Evolutionary conservation across 148 eudicot species (phyloP).

Genomic region (Rhododendron mucronatum): DNA sequence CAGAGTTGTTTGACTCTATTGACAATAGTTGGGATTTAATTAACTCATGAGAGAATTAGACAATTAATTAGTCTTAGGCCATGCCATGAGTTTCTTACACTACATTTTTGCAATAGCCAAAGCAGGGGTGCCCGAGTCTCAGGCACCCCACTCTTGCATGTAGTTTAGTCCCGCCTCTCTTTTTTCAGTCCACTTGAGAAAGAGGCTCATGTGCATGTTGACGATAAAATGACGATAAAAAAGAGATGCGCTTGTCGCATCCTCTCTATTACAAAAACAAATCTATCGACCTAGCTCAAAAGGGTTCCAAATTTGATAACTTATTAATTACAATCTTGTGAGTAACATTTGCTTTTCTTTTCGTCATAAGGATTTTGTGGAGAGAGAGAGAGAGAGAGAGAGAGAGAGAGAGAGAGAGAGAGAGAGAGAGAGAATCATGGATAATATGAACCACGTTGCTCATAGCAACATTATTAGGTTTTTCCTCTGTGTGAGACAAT

Average conservation of each 20-base stretch:
- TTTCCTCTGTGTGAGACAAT: background rate
- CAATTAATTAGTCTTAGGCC: too few species aligned
- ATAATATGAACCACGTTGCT: constrained; percentile 3
- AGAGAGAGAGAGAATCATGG: background rate
- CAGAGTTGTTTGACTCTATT: background rate
- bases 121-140: too few species aligned
- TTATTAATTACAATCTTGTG: background rate
- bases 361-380: background rate
- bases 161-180: too few species aligned
- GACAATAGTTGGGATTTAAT: background rate
- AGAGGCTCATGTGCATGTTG: background rate
- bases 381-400: background rate
- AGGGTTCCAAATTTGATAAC: background rate
- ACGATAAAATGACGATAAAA: background rate
- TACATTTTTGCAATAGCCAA: too few species aligned
- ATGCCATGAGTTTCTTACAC: too few species aligned
- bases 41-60: too few species aligned
- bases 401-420: too few species aligned
- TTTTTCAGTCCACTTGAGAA: too few species aligned
- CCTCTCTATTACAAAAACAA: background rate
- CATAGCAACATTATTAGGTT: background rate
- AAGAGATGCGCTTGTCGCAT: background rate
- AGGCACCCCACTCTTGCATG: too few species aligned
- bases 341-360: background rate
- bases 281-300: too few species aligned